Percentiles rank a stretch among this genome's conserved stretches.
Evolutionary conservation across 139 green algal genomes (phyloP).

Genomic region (Raphidocelis subcapitata): DNA sequence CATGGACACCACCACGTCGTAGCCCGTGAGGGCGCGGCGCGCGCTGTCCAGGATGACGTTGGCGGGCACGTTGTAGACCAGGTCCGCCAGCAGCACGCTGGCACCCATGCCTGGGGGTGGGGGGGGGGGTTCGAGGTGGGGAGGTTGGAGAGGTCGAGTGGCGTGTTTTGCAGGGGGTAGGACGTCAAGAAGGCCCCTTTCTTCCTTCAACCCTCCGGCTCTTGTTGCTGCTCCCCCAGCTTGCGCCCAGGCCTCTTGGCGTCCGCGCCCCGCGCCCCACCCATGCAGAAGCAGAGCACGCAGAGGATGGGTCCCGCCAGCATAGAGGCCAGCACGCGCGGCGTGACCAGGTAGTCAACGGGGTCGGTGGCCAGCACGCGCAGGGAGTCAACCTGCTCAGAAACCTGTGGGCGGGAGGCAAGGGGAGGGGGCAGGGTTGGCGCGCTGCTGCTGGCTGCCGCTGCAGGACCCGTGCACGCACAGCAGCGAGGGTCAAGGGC

Average conservation of each 20-base stretch:
- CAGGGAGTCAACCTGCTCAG: conserved; percentile 97
- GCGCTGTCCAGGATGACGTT: conserved; percentile 97
- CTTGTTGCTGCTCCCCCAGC: no score
- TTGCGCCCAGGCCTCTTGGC: no score
- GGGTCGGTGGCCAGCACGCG: conserved; percentile 93
- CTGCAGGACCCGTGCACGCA: no score
- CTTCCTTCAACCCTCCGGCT: no score
- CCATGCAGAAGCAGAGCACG: conserved; percentile 96
- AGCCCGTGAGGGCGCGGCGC: conserved; percentile 72
- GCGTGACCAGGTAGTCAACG: conserved; percentile 98
- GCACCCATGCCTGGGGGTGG: conserved; percentile 77
- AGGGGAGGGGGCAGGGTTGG: no score
- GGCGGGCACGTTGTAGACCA: conserved; percentile 89
- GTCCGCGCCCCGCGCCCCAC: no score
- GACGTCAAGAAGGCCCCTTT: no score
- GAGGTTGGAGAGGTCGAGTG: no score
- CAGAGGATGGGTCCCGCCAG: conserved; percentile 91
- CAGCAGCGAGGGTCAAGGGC: no score
- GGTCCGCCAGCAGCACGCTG: conserved; percentile 87
- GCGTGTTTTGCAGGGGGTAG: no score
- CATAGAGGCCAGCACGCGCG: conserved; percentile 91
- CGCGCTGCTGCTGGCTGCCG: no score
- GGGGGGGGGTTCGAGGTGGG: no score
- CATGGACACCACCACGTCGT: conserved; percentile 87
- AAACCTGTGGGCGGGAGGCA: conserved; percentile 67